Percentiles rank a stretch among this genome's conserved stretches.
Evolutionary conservation across 768 basidiomycete species (phyloP).

Genomic region (Boletus edulis): DNA sequence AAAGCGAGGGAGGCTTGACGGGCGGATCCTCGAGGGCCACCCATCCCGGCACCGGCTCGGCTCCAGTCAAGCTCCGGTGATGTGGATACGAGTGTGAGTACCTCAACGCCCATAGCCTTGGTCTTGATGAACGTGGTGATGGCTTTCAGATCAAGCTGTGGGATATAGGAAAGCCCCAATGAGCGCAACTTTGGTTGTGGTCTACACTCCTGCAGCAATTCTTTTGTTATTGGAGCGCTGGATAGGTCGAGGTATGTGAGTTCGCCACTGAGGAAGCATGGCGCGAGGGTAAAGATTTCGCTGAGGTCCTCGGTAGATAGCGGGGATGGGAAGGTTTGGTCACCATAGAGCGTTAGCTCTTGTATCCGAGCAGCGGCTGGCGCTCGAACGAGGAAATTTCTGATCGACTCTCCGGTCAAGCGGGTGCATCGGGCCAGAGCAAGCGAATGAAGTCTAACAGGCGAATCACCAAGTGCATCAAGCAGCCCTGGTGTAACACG

Average conservation of each 20-base stretch:
- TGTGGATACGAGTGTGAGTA: constrained; percentile 77
- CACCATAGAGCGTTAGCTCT: constrained; percentile 89
- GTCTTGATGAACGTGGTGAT: constrained; percentile 66
- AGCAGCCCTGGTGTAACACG: constrained; percentile 77
- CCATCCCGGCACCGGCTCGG: constrained; percentile 29
- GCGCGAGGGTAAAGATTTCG: constrained; percentile 67
- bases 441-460: constrained; percentile 71
- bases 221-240: constrained; percentile 66
- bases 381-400: constrained; percentile 66
- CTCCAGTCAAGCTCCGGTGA: constrained; percentile 72
- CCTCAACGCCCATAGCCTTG: constrained; percentile 77
- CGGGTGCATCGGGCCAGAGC: constrained; percentile 85
- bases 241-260: constrained; percentile 91
- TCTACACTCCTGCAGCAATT: constrained; percentile 50
- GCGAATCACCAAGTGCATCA: constrained; percentile 59
- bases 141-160: constrained; percentile 58
- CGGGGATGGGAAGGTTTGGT: constrained; percentile 76
- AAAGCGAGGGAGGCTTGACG: constrained; percentile 74
- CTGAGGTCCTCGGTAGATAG: constrained; percentile 63
- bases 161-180: constrained; percentile 86
- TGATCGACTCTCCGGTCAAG: constrained; percentile 76
- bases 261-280: constrained; percentile 72
- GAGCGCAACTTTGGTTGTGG: constrained; percentile 78
- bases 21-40: constrained; percentile 38
- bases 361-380: constrained; percentile 57